phyloP scores from a whole-genome alignment of 139 green algal species.

The Astrephomene gubernaculifera region DNA sequence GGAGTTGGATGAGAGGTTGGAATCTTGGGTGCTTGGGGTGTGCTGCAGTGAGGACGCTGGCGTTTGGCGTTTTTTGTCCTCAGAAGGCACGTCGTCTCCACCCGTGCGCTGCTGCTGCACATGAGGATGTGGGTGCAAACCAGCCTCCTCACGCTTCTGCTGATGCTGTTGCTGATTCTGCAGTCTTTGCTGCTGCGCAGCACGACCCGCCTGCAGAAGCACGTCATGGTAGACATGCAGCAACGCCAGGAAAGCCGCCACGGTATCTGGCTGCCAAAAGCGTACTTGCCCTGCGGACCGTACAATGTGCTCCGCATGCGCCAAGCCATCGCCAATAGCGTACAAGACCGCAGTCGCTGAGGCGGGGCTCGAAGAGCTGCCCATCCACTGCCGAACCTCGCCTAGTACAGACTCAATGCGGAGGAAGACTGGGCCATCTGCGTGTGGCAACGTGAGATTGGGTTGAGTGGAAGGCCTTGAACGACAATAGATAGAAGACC shows the following conservation, averaged over 20 bases:
- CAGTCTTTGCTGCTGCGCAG: neutral
- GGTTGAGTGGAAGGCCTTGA: neutral
- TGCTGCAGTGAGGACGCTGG: too few relatives aligned
- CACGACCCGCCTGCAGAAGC: conserved; percentile 5
- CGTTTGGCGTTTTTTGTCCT: too few relatives aligned
- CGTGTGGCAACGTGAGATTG: neutral
- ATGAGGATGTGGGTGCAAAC: too few relatives aligned
- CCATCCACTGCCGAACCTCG: conserved; percentile 26
- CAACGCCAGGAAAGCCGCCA: conserved; percentile 23
- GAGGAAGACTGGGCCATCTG: neutral
- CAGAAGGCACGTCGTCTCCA: too few relatives aligned
- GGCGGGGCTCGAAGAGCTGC: neutral
- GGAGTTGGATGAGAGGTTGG: too few relatives aligned
- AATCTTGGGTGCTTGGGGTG: too few relatives aligned
- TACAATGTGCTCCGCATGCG: conserved; percentile 24
- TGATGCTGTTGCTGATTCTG: neutral
- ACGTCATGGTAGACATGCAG: conserved; percentile 37
- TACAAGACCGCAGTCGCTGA: conserved; percentile 30
- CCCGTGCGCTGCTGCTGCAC: too few relatives aligned
- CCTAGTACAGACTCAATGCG: neutral
- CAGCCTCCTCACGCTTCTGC: too few relatives aligned
- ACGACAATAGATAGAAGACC: neutral
- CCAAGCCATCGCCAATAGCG: neutral
- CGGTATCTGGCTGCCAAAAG: conserved; percentile 33
- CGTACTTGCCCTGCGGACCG: conserved; percentile 18